These are phyloP conservation scores for Apiospora arundinis DNA, from an alignment of 2,329 filamentous ascomycete species.

Conservation along the genomic window DNA sequence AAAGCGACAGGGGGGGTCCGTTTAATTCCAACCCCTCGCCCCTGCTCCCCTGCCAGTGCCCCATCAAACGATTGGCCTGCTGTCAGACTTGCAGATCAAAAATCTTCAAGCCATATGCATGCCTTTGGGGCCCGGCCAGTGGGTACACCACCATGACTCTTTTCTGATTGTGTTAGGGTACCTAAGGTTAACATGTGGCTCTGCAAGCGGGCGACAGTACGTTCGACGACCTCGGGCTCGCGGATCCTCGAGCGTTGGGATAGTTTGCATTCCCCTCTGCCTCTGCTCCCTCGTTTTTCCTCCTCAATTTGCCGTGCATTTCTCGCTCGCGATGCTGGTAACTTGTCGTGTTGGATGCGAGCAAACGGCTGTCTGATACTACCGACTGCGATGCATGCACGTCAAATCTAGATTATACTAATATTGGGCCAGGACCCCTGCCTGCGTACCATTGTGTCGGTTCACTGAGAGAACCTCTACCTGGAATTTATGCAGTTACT, in stretches of 20 bases:
- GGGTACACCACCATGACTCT: constrained; percentile 2
- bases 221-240: neutral
- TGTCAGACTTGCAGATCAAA: constrained; percentile 3
- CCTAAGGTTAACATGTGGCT: neutral
- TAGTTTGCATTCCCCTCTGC: neutral
- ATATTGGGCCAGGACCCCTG: constrained; percentile 5
- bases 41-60: neutral
- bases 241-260: neutral
- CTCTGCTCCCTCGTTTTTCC: neutral
- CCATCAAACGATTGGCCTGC: neutral
- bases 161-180: neutral
- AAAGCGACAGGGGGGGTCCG: neutral
- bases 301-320: neutral
- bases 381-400: neutral
- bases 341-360: too few species aligned
- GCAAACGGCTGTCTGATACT: neutral
- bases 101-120: neutral
- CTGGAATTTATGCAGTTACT: neutral
- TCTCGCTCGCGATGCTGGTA: neutral
- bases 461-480: neutral
- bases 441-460: neutral
- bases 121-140: neutral
- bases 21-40: neutral
- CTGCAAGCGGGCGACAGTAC: neutral
- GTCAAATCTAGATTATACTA: constrained; percentile 10